Conservation (phyloP, 768 basidiomycete genomes). For the Pisolithus albus region DNA sequence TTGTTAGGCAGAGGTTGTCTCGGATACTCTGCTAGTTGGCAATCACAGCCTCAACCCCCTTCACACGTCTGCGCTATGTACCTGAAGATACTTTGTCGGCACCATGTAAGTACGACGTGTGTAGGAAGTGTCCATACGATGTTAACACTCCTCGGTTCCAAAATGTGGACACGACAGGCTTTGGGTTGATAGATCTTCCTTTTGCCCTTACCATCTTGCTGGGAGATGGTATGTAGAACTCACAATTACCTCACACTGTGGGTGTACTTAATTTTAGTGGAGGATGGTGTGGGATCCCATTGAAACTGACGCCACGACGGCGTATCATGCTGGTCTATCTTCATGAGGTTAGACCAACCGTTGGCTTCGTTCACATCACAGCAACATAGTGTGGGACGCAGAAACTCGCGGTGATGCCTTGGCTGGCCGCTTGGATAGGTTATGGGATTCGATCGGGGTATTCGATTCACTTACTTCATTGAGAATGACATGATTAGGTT, state of each 20-base stretch:
- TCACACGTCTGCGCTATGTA: conserved; percentile 17
- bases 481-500: conserved; percentile 84
- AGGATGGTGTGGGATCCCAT: conserved; percentile 79
- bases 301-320: conserved; percentile 87
- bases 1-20: conserved; percentile 4
- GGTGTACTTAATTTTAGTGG: conserved; percentile 66
- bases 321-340: conserved; percentile 84
- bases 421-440: conserved; percentile 49
- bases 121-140: conserved; percentile 56
- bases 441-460: conserved; percentile 7
- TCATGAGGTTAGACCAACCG: conserved; percentile 69
- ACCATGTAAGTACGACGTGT: conserved; percentile 73
- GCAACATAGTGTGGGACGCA: conserved; percentile 1
- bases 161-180: conserved; percentile 65
- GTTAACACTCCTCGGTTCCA: conserved; percentile 82
- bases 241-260: conserved; percentile 6
- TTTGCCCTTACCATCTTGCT: conserved; percentile 7
- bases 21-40: conserved; percentile 55
- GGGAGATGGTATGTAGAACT: conserved; percentile 4
- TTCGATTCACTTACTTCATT: conserved; percentile 55
- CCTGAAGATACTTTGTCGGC: conserved; percentile 59
- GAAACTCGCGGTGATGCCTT: conserved; percentile 81
- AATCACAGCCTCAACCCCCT: conserved; percentile 31
- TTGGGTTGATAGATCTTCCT: conserved; percentile 54
- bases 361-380: neutral